Evolutionary conservation across 2,329 filamentous ascomycete genomes (phyloP), one percentile per base, ranked within the genome.

Genomic region (Exophiala sp.): DNA sequence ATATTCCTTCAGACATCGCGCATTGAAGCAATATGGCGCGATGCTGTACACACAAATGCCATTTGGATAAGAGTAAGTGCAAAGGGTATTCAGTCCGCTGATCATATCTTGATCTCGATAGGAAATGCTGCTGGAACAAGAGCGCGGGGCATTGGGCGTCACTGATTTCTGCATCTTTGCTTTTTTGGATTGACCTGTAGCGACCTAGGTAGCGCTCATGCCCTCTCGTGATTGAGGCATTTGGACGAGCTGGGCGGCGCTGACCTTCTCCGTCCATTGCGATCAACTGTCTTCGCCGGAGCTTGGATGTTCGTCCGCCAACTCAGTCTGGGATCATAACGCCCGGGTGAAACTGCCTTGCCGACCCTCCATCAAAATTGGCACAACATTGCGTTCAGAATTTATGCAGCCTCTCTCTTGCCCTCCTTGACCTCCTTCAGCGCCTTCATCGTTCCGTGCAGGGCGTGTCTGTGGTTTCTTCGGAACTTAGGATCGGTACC

Each of bases 401-500:
- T 63, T 63, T 78, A 95, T 77, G 86, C 89, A 65, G 81, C 74
- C 71, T 94, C 88, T 64, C 88, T 83, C 84, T 93, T 95, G 75
- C 89, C 91, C 77, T 96, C 90, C 81, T 86, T 90, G 68, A 89
- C 81, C 81, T 96, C 93, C 82, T 97, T 98, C 80, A 98, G 78
- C 72, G 93, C 93, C 80, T 88, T 94, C 81, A 88, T 89, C 73
- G 90, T 98, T 74, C 93, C 93, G 81, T 97, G 93, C 62, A 97
- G 89, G 75, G 93, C 93, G 83, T 98, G 91, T 81, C 89, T 88
- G 81, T 98, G 93, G 83, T 98, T 98, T 78, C 93, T 86, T 76
- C 93, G 86, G 83, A 98, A 98, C 85, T 98, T 98, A 73, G 93
- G 90, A 79, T 98, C 93, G 74, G 88, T 93, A 68, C 93, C 93